These are phyloP conservation scores for Botrytis fragariae DNA, from an alignment of 2,329 filamentous ascomycete species.

Conservation along the genomic window DNA sequence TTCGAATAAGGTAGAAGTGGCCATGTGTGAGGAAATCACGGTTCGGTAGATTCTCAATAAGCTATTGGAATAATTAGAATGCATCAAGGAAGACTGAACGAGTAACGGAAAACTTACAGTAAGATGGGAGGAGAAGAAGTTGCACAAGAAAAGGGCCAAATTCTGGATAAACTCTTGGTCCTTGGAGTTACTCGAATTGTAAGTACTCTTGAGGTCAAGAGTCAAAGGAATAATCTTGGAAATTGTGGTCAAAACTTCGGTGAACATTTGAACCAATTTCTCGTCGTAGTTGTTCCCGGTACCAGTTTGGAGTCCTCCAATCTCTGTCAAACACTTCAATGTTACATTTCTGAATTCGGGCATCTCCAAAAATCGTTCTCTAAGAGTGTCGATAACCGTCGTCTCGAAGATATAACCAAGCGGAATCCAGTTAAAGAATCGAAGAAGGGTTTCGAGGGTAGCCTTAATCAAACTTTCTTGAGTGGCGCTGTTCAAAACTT, in stretches of 20 bases:
- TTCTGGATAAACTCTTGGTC: slow-evolving; percentile 99
- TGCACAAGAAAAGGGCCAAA: slow-evolving; percentile 90
- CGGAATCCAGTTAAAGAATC: slow-evolving; percentile 99
- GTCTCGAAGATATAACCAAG: slow-evolving; percentile 99
- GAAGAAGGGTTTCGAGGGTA: slow-evolving; percentile 91
- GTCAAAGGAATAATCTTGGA: slow-evolving; percentile 88
- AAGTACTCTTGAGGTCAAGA: slow-evolving; percentile 87
- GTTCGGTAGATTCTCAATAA: slow-evolving; percentile 95
- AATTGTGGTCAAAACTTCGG: slow-evolving; percentile 89
- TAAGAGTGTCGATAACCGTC: slow-evolving; percentile 87
- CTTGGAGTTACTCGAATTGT: slow-evolving; percentile 83
- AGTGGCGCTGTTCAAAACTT: slow-evolving; percentile 87
- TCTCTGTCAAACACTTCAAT: slow-evolving; percentile 94
- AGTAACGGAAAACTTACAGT: slow-evolving; percentile 52
- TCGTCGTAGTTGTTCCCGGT: slow-evolving; percentile 79
- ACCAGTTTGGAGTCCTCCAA: slow-evolving; percentile 87
- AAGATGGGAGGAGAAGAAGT: slow-evolving; percentile 93
- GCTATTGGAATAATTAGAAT: slow-evolving; percentile 46
- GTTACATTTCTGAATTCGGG: slow-evolving; percentile 97
- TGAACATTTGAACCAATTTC: slow-evolving; percentile 97
- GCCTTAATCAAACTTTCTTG: slow-evolving; percentile 89
- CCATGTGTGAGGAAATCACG: slow-evolving; percentile 91
- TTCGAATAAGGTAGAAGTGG: slow-evolving; percentile 96
- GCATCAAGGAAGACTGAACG: neutral
- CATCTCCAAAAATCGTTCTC: slow-evolving; percentile 86